These are phyloP conservation scores for Quercus glauca DNA, from an alignment of 306 rosid species.

Conservation along the genomic window DNA sequence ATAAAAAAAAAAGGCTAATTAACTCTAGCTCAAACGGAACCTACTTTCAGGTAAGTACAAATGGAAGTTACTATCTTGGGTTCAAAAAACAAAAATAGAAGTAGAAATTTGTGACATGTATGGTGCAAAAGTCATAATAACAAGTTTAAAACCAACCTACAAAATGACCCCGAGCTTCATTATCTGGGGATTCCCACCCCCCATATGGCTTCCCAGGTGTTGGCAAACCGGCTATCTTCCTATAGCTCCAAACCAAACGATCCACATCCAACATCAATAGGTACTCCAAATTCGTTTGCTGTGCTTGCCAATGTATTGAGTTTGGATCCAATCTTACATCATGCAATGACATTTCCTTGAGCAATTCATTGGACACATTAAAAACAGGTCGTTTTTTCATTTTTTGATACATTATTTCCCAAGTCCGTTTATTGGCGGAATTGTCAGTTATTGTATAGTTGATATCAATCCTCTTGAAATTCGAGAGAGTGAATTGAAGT, in stretches of 20 bases:
- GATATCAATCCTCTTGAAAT: slow-evolving; percentile 53
- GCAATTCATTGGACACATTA: slow-evolving; percentile 41
- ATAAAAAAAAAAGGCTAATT: not conserved
- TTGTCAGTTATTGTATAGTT: slow-evolving; percentile 77
- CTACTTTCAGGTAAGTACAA: too few species aligned
- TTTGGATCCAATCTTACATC: slow-evolving; percentile 56
- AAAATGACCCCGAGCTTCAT: slow-evolving; percentile 87
- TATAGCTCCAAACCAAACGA: slow-evolving; percentile 72
- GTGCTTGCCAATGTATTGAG: slow-evolving; percentile 57
- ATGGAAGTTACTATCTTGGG: too few species aligned
- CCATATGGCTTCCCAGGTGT: slow-evolving; percentile 60
- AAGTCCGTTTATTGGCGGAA: slow-evolving; percentile 40
- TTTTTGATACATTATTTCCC: slow-evolving; percentile 59
- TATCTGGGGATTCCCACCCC: slow-evolving; percentile 56
- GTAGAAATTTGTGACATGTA: too few species aligned
- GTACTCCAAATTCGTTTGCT: slow-evolving; percentile 74
- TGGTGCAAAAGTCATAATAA: not conserved
- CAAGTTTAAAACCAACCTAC: slow-evolving; percentile 52
- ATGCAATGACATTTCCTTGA: slow-evolving; percentile 62
- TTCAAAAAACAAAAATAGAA: not conserved
- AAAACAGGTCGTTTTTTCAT: slow-evolving; percentile 39
- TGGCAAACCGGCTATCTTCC: slow-evolving; percentile 71
- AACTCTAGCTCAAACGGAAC: too few species aligned
- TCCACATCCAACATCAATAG: slow-evolving; percentile 74
- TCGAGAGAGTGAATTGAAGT: slow-evolving; percentile 24